Base-by-base conservation (phyloP, 306 rosid species). In the Trifolium repens region DNA sequence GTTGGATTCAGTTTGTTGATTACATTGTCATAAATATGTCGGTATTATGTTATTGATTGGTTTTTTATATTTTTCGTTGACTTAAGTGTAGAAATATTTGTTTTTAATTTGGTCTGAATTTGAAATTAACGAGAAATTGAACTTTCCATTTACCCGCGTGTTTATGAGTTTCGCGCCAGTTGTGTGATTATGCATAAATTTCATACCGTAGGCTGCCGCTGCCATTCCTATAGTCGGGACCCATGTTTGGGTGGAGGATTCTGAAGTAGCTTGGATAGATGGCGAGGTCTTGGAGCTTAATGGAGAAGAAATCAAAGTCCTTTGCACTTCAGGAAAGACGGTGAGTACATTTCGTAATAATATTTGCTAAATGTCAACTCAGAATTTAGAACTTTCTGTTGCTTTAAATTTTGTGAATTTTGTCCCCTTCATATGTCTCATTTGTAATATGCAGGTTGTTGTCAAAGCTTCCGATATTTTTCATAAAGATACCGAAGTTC, bases 401-500 rank as follows among this genome's bases (percentile, higher is more conserved):
- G 16, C 67, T 72, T 79, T 64, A 37, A 47, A 40, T 19, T 22
- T 32, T 46, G 32, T 64, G 52, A 63, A 9, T 76, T 68, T 16
- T 77, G 16, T 59, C n/a, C 47, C 78, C 69, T 44, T 7, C 50
- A 50, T 50, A 69, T 16, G 22, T 75, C 52, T 79, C 37, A 62
- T 73, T 60, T 82, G 80, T 49, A 78, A 80, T 79, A 72, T 75
- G 44, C 86, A 96, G 99, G 96, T 96, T 82, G 88, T 84, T 77
- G 90, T 89, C 79, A 92, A 96, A 87, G 83, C 92, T 64, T 85
- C 90, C 69, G 75, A 63, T 81, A 84, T 92, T 77, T 87, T 85
- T 81, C 97, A 96, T 71, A 96, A 96, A 86, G 99, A 96, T 83
- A 85, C 86, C 0, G 99, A 96, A 87, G 98, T 90, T 58, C 99